Base-by-base conservation (phyloP, 208 protist genomes). In the Leishmania tropica region DNA sequence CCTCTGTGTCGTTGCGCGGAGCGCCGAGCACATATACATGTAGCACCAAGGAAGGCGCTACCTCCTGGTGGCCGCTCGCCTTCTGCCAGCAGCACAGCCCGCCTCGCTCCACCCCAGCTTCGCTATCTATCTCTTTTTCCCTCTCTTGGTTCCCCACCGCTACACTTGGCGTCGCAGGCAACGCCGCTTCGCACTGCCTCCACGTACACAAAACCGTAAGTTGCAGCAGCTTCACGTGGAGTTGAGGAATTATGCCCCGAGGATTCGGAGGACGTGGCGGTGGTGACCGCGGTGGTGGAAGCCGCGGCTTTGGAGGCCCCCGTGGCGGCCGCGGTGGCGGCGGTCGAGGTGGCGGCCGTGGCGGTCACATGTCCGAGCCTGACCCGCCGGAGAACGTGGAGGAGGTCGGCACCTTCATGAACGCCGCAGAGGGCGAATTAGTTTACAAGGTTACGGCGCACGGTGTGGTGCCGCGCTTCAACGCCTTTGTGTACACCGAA, bases 401-500 rank as follows among this genome's bases (percentile, higher is more conserved):
- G 83, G 83, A 89, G 67, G 89, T 94, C 31, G 96, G 96, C 75
- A 87, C 81, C 10, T 98, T 97, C 81, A 90, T 98, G 88, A 96
- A 94, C 83, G 93, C 96, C 24, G 81, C 94, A 21, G 96, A 98
- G 85, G 94, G 94, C n/a, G 91, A 97, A 47, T 78, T 98, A 82
- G 89, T 98, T 51, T 97, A 97, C 86, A 92, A 95, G 85, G 93
- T 96, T 1, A 90, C 87, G 15, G 68, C 80, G 1, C 70, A 81
- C 5, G 93, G 86, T 2, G 78, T 85, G 31, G 92, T 98, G 19
- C 96, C 96, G 1, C 93, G 94, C 71, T 98, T 98, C 81, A 98
- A 98, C 88, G 92, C 95, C n/a, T 98, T 96, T 75, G 94, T 98
- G 3, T 98, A 98, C 85, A 97, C 93, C 13, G 86, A 96, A 58